Conservation (phyloP, 768 basidiomycete species). For the Psilocybe cubensis region DNA sequence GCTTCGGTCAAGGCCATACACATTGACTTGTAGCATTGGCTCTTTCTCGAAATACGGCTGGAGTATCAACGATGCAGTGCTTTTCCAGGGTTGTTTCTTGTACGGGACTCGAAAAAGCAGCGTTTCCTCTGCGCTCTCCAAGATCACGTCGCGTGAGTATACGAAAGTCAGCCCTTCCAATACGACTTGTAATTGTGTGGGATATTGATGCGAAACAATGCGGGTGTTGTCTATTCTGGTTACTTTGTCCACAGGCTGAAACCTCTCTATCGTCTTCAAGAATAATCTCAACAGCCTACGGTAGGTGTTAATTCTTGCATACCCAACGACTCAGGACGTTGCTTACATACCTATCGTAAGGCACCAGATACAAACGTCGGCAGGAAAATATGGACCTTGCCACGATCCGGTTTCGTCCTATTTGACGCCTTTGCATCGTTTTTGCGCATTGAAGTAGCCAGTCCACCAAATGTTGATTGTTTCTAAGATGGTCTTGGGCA, state of each 20-base stretch:
- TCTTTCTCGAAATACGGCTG: slow-evolving; percentile 13
- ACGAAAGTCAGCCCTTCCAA: neutral
- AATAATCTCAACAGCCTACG: slow-evolving; percentile 23
- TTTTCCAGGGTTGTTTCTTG: no score
- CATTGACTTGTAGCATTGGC: neutral
- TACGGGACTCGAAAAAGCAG: no score
- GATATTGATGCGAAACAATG: neutral
- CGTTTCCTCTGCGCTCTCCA: no score
- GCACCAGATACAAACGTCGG: slow-evolving; percentile 24
- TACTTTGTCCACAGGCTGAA: slow-evolving; percentile 1
- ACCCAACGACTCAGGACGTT: neutral
- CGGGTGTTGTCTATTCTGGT: no score
- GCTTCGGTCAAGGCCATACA: neutral
- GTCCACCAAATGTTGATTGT: slow-evolving; percentile 19
- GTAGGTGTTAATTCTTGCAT: neutral
- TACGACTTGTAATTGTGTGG: neutral
- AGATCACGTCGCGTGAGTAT: neutral
- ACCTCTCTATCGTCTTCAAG: slow-evolving; percentile 21
- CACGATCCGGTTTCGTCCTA: slow-evolving; percentile 13
- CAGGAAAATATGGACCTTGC: slow-evolving; percentile 21
- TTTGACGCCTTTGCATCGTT: slow-evolving; percentile 20
- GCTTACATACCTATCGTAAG: slow-evolving; percentile 25
- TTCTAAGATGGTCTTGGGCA: slow-evolving; percentile 19
- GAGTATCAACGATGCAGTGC: no score
- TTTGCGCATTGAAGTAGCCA: slow-evolving; percentile 10